phyloP scores from a whole-genome alignment of 805 yeast genomes.

The Sugiyamaella valdiviana region DNA sequence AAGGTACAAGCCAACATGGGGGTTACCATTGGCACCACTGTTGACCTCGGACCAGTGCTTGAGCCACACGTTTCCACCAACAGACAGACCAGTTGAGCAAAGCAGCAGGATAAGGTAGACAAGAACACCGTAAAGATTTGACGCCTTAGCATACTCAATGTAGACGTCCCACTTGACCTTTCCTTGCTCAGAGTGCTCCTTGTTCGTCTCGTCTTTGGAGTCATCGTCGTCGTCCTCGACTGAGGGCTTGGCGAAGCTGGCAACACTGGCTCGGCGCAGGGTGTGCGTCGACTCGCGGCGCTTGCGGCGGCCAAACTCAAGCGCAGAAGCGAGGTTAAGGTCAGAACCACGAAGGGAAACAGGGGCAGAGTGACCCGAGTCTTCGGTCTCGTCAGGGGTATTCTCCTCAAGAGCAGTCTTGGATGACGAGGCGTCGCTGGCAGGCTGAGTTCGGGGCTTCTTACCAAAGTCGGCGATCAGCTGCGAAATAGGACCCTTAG shows the following conservation, averaged over 20 bases:
- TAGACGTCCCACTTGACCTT: conserved; percentile 87
- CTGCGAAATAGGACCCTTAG: conserved; percentile 22
- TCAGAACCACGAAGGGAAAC: not conserved
- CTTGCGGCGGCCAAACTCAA: not conserved
- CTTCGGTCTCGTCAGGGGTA: not conserved
- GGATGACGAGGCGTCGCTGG: conserved; percentile 16
- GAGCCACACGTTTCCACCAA: conserved; percentile 80
- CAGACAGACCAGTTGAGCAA: conserved; percentile 54
- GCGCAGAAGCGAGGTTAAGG: not conserved
- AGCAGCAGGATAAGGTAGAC: conserved; percentile 52
- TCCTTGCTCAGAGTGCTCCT: conserved; percentile 88
- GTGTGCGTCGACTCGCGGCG: conserved; percentile 28
- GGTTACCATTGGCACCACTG: conserved; percentile 60
- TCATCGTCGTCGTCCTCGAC: conserved; percentile 23
- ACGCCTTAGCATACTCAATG: conserved; percentile 76
- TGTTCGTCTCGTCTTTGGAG: conserved; percentile 24
- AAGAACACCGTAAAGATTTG: conserved; percentile 61
- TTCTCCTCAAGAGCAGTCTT: conserved; percentile 7
- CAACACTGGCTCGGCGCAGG: conserved; percentile 56
- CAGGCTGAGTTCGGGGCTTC: conserved; percentile 9
- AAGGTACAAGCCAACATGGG: conserved; percentile 63
- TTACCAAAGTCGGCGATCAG: conserved; percentile 25
- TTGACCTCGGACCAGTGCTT: conserved; percentile 97
- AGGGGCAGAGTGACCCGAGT: not conserved
- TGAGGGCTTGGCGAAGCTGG: conserved; percentile 42